These are phyloP conservation scores for Thinopyrum elongatum DNA, from an alignment of 176 grass and related monocot genomes.

Conservation along the genomic window DNA sequence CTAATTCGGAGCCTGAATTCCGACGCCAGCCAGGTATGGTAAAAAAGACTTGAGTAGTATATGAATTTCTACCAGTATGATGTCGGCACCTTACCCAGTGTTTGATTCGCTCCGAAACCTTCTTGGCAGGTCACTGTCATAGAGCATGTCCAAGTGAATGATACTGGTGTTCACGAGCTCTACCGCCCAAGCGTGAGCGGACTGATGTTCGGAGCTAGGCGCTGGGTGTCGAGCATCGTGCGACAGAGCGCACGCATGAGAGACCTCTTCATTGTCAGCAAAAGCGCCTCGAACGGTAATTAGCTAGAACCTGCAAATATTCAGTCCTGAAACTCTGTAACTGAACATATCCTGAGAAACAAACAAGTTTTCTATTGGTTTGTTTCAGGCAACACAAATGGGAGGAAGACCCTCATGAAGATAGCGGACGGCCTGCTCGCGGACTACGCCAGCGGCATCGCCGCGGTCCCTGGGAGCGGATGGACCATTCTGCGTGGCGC, in stretches of 20 bases:
- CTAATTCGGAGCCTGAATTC: constrained; percentile 42
- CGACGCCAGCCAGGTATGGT: constrained; percentile 56
- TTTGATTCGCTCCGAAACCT: not conserved
- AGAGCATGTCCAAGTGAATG: constrained; percentile 60
- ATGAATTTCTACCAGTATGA: not conserved
- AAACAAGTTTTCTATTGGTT: not conserved
- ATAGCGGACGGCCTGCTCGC: constrained; percentile 44
- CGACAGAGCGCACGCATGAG: constrained; percentile 50
- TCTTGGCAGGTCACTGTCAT: constrained; percentile 45
- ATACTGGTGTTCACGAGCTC: constrained; percentile 23
- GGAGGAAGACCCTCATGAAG: constrained; percentile 45
- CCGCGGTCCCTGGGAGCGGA: not conserved
- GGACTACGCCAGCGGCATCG: constrained; percentile 35
- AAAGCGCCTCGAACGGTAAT: constrained; percentile 4
- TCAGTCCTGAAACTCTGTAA: not conserved
- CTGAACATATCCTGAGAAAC: not conserved
- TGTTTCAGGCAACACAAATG: constrained; percentile 37
- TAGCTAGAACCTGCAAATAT: not conserved
- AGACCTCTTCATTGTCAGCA: constrained; percentile 31
- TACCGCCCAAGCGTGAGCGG: constrained; percentile 31
- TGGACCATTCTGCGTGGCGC: constrained; percentile 42
- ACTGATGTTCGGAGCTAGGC: constrained; percentile 55
- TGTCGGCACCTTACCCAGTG: not conserved
- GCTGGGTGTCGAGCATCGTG: constrained; percentile 37
- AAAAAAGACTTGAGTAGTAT: not conserved